Evolutionary conservation across 768 basidiomycete species (phyloP).

Genomic region (Phylloporus rhodoxanthus): DNA sequence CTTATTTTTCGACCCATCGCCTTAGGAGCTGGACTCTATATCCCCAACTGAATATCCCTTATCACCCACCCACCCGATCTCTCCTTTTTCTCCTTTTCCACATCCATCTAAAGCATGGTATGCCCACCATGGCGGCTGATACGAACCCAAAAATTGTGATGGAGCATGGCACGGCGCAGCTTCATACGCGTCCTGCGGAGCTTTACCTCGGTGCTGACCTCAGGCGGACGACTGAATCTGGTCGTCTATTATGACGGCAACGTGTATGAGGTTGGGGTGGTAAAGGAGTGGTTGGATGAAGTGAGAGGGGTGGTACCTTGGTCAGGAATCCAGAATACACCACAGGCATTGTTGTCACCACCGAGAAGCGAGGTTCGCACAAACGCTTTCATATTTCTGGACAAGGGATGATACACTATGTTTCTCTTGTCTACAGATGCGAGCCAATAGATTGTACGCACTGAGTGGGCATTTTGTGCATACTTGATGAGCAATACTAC

Average conservation of each 20-base stretch:
- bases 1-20: no score
- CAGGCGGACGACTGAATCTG: slow-evolving; percentile 30
- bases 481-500: no score
- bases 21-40: slow-evolving; percentile 33
- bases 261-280: slow-evolving; percentile 36
- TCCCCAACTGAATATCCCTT: slow-evolving; percentile 36
- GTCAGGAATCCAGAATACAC: slow-evolving; percentile 1
- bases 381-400: no score
- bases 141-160: slow-evolving; percentile 9
- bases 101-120: slow-evolving; percentile 14
- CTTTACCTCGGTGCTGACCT: slow-evolving; percentile 39
- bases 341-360: no score
- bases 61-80: slow-evolving; percentile 6
- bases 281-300: slow-evolving; percentile 46
- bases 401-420: no score
- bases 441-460: no score
- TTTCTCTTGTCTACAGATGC: no score
- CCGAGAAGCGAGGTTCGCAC: no score
- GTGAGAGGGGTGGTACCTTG: slow-evolving; percentile 33
- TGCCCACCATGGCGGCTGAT: not conserved
- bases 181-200: slow-evolving; percentile 43
- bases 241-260: slow-evolving; percentile 39
- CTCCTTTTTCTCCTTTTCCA: slow-evolving; percentile 15
- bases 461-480: no score
- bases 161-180: slow-evolving; percentile 7